Percentiles rank a stretch among this genome's conserved stretches.
Evolutionary conservation across 1,284 basidiomycete species (phyloP).

Genomic region (Bondarzewia mesenterica): DNA sequence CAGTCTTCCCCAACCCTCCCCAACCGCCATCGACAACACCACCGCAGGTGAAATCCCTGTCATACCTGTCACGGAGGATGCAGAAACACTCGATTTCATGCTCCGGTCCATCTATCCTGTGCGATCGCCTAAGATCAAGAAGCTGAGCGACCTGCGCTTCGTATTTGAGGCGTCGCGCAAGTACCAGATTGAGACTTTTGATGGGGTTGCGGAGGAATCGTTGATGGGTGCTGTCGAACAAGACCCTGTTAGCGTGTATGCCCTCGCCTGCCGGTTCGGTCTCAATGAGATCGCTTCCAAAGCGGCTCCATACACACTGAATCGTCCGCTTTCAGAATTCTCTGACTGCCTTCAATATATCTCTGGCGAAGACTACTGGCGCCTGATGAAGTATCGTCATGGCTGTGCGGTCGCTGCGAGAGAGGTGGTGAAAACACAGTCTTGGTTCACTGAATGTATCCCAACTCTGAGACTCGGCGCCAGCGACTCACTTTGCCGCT

Average conservation of each 20-base stretch:
- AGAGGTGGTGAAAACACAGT: too few species aligned
- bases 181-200: background rate
- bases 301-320: background rate
- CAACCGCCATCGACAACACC: background rate
- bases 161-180: constrained; percentile 1
- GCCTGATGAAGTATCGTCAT: background rate
- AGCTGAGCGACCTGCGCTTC: background rate
- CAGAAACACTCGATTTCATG: background rate
- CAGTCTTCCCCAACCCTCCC: background rate
- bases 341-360: background rate
- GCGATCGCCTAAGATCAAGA: background rate
- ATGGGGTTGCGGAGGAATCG: background rate
- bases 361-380: background rate
- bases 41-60: background rate
- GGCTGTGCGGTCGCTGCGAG: background rate
- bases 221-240: background rate
- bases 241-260: background rate
- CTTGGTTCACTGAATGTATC: too few species aligned
- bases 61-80: constrained; percentile 2
- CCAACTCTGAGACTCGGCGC: too few species aligned
- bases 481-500: too few species aligned
- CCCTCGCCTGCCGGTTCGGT: background rate
- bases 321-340: background rate
- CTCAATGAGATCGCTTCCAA: background rate
- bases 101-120: constrained; percentile 7